Base-by-base conservation (phyloP, 768 basidiomycete species). In the Pisolithus tinctorius region DNA sequence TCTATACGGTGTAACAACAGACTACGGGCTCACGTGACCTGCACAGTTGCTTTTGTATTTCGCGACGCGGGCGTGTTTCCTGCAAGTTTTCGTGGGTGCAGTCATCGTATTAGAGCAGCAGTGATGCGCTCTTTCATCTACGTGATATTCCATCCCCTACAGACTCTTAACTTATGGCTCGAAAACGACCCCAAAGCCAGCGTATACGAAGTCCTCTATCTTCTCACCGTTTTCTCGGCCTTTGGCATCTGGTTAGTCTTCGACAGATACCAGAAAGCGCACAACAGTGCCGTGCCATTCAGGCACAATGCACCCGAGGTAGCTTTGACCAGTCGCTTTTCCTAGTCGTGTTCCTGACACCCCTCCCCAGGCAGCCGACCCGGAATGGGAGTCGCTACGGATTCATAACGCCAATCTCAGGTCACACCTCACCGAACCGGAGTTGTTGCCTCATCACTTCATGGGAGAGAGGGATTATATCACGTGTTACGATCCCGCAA, bases 401-500 rank as follows among this genome's bases (percentile, higher is more conserved):
- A 81, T 93, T 48, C 62, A 63, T 14, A 71, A 83, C 20, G 78
- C 90, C 6, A 71, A 72, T 47, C 73, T 93, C 41, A 74, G 76
- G 54, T 83, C 88, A 4, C 92, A 94, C 65, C 64, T 77, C 38
- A 69, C 71, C 6, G 73, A 80, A 55, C 65, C 71, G 1, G 75
- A 76, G 9, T 71, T 93, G 30, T 69, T 78, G 36, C 82, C 84
- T 3, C 62, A 74, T 1, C 61, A 75, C 41, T 63, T 67, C 11
- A 63, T 77, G 29, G 64, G 71, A 1, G 74, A 74, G 38, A 72
- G 80, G 43, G 75, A 81, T 39, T 92, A 87, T 62, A 86, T 97
- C 53, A 98, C 95, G 2, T 84, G 86, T 63, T 98, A 82, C 59
- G 95, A 97, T 67, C 95, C 95, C 13, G 83, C 93, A 4, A 94